phyloP scores from a whole-genome alignment of 106 monocot genomes.

The Posidonia australis region DNA sequence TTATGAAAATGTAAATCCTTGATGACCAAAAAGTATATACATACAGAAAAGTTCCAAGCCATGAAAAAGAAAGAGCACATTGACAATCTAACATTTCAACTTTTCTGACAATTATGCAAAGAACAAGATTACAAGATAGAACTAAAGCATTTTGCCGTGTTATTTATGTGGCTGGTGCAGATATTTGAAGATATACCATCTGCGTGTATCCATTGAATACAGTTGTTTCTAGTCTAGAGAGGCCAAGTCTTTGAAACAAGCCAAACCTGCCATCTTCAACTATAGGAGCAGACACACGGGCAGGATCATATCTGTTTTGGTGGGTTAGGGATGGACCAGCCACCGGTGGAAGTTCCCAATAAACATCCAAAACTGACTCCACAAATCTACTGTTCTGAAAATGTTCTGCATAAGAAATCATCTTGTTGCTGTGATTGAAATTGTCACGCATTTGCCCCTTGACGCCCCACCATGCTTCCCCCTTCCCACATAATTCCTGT shows the following conservation, averaged over 20 bases:
- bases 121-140: no score
- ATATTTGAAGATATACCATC: conserved; percentile 58
- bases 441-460: conserved; percentile 48
- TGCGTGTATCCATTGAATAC: conserved; percentile 81
- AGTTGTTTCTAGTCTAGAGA: conserved; percentile 31
- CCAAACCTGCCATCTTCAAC: conserved; percentile 47
- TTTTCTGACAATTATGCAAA: no score
- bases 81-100: no score
- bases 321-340: conserved; percentile 65
- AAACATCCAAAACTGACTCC: conserved; percentile 58
- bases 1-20: no score
- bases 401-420: conserved; percentile 59
- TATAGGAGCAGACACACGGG: conserved; percentile 47
- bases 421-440: conserved; percentile 51
- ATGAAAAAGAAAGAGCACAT: no score
- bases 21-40: no score
- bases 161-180: conserved; percentile 5
- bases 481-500: conserved; percentile 45
- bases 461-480: conserved; percentile 71
- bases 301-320: conserved; percentile 72
- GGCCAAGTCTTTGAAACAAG: conserved; percentile 39
- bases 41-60: no score
- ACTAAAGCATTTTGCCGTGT: background rate
- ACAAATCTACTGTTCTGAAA: conserved; percentile 71
- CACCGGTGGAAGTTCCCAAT: conserved; percentile 66